A percentile compares a stretch with the other conserved stretches of the same genome.
These are phyloP conservation scores for Lipomyces starkeyi DNA, from an alignment of 805 yeast genomes.

Conservation along the genomic window DNA sequence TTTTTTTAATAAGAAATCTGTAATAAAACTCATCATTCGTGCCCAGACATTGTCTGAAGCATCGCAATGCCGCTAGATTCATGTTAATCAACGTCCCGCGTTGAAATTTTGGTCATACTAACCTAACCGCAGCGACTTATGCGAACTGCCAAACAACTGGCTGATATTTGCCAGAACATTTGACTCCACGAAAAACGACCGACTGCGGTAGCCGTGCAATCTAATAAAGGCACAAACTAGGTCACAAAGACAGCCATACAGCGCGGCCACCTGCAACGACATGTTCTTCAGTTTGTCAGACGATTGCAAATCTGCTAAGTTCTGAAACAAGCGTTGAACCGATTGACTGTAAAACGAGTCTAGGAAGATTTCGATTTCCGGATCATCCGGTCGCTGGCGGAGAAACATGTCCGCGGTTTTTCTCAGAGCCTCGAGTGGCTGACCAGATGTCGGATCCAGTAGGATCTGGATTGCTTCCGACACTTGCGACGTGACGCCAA, in stretches of 20 bases:
- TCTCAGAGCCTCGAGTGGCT: constrained; percentile 25
- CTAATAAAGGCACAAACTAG: constrained; percentile 68
- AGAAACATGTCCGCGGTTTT: constrained; percentile 25
- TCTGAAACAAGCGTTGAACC: constrained; percentile 62
- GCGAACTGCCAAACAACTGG: constrained; percentile 54
- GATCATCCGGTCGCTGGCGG: constrained; percentile 32
- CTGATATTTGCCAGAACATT: constrained; percentile 63
- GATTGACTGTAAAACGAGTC: constrained; percentile 65
- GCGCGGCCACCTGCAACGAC: constrained; percentile 38
- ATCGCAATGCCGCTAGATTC: constrained; percentile 70
- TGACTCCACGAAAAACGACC: constrained; percentile 67
- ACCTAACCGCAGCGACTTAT: constrained; percentile 42
- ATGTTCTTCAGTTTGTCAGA: constrained; percentile 12
- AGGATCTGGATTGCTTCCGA: constrained; percentile 80
- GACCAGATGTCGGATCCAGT: constrained; percentile 58
- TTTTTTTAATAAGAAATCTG: constrained; percentile 60
- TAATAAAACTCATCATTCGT: constrained; percentile 68
- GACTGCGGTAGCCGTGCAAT: constrained; percentile 65
- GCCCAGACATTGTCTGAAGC: constrained; percentile 65
- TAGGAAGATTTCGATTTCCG: constrained; percentile 50
- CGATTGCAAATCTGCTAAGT: constrained; percentile 50
- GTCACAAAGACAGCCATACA: constrained; percentile 69
- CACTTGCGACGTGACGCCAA: constrained; percentile 80
- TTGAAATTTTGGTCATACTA: background rate
- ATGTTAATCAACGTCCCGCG: constrained; percentile 48